Conservation (phyloP, 2,329 filamentous ascomycete genomes). For the Calonectria naviculata region DNA sequence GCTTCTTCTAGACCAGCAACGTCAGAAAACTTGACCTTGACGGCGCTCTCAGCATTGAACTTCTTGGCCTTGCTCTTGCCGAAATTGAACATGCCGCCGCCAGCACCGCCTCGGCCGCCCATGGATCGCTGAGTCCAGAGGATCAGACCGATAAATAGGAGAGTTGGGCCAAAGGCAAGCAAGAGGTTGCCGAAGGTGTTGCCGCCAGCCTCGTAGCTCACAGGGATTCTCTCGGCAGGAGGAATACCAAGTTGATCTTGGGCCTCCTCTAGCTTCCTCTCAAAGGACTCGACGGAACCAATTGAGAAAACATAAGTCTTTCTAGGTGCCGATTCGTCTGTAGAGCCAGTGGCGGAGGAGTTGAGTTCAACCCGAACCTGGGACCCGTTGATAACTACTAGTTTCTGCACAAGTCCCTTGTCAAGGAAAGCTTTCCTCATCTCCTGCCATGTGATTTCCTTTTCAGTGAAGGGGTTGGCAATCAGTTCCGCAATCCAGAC, state of each 20-base stretch:
- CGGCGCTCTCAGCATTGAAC: constrained; percentile 96
- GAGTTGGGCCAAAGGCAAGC: constrained; percentile 83
- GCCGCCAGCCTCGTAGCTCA: constrained; percentile 85
- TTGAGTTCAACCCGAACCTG: constrained; percentile 85
- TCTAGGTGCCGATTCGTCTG: constrained; percentile 39
- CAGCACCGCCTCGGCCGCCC: constrained; percentile 70
- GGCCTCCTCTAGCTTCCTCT: constrained; percentile 86
- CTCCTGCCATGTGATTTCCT: constrained; percentile 98
- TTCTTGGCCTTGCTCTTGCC: constrained; percentile 95
- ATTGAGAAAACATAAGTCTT: constrained; percentile 89
- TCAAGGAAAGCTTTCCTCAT: constrained; percentile 93
- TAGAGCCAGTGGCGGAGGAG: constrained; percentile 67
- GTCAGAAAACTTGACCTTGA: constrained; percentile 97
- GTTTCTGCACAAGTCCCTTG: constrained; percentile 94
- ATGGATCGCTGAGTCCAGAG: constrained; percentile 84
- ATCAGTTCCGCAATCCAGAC: constrained; percentile 56
- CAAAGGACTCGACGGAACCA: constrained; percentile 93
- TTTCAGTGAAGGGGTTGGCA: constrained; percentile 56
- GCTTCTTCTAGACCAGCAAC: constrained; percentile 99
- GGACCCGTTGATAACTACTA: constrained; percentile 79
- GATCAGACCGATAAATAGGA: constrained; percentile 86
- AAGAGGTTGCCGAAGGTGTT: constrained; percentile 80
- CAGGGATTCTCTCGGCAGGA: constrained; percentile 87
- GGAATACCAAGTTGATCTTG: constrained; percentile 91
- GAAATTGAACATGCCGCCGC: constrained; percentile 92